Percentiles rank a stretch among this genome's conserved stretches.
Conservation (phyloP, 1,284 basidiomycete species). For the Neolentinus lepideus region DNA sequence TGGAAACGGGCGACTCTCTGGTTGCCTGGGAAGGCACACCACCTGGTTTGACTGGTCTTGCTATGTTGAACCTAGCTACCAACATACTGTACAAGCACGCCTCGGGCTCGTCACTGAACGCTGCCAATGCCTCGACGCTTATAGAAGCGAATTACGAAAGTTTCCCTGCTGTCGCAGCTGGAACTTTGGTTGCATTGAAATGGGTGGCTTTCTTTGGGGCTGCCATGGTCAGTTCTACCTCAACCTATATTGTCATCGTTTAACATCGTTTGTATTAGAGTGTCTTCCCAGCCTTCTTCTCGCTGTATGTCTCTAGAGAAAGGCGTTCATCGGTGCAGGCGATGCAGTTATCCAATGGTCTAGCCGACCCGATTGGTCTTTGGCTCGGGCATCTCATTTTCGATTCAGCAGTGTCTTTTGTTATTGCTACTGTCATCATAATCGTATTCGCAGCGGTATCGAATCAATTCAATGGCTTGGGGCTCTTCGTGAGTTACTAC, state of each 20-base stretch:
- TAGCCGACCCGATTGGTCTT: constrained; percentile 62
- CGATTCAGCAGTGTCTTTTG: constrained; percentile 55
- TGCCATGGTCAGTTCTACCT: constrained; percentile 44
- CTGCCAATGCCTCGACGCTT: constrained; percentile 29
- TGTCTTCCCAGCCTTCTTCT: constrained; percentile 75
- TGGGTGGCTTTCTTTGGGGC: constrained; percentile 67
- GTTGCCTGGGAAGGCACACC: constrained; percentile 59
- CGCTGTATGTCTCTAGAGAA: constrained; percentile 68
- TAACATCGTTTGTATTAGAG: constrained; percentile 29
- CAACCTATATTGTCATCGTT: constrained; percentile 3
- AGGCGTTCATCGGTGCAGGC: constrained; percentile 64
- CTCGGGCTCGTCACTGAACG: constrained; percentile 37
- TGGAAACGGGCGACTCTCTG: constrained; percentile 34
- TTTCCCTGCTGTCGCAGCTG: constrained; percentile 45
- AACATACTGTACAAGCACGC: constrained; percentile 61
- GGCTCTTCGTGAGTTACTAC: constrained; percentile 47
- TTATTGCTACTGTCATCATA: constrained; percentile 53
- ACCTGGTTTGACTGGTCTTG: constrained; percentile 45
- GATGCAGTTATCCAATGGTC: constrained; percentile 75
- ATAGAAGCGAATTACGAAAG: constrained; percentile 47
- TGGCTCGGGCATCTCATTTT: constrained; percentile 79
- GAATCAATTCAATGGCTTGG: constrained; percentile 66
- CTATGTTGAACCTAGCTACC: constrained; percentile 58
- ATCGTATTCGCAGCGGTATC: constrained; percentile 52
- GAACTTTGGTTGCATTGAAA: constrained; percentile 53